Conservation (phyloP, 345 rosid species). For the Durio zibethinus region DNA sequence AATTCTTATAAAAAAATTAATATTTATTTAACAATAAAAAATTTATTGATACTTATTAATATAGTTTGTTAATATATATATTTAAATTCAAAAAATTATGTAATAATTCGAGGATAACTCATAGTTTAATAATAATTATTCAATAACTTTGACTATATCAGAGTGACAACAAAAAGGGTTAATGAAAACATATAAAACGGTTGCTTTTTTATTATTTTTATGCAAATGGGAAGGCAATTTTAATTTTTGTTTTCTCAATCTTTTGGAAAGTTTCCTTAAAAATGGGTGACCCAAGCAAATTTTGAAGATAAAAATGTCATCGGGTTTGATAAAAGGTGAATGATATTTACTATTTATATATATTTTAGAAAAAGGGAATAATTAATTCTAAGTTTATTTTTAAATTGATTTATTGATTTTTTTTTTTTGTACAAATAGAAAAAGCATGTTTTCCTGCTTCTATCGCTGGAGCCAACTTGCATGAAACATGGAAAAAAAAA, state of each 20-base stretch:
- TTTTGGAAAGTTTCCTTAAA: not conserved
- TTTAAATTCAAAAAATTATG: no score
- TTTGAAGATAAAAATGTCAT: not conserved
- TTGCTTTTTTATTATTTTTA: not conserved
- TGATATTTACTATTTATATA: not conserved
- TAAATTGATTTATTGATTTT: no score
- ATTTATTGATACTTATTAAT: no score
- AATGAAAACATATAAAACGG: not conserved
- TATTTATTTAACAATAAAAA: no score
- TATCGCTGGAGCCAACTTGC: not conserved
- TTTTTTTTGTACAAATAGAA: no score
- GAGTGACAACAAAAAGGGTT: not conserved
- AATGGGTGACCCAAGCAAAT: not conserved
- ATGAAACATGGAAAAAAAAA: not conserved
- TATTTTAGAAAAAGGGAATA: not conserved
- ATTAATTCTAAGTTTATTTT: no score
- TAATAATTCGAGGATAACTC: no score
- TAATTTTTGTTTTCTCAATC: not conserved
- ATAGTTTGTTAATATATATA: no score
- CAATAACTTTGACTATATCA: slow-evolving; percentile 9
- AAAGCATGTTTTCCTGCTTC: not conserved
- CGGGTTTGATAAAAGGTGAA: not conserved
- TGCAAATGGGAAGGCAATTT: not conserved
- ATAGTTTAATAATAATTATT: not conserved
- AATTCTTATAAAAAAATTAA: no score